A percentile compares a stretch with the other conserved stretches of the same genome.
Conservation (phyloP, 306 rosid genomes). For the Hylodesmum podocarpum region DNA sequence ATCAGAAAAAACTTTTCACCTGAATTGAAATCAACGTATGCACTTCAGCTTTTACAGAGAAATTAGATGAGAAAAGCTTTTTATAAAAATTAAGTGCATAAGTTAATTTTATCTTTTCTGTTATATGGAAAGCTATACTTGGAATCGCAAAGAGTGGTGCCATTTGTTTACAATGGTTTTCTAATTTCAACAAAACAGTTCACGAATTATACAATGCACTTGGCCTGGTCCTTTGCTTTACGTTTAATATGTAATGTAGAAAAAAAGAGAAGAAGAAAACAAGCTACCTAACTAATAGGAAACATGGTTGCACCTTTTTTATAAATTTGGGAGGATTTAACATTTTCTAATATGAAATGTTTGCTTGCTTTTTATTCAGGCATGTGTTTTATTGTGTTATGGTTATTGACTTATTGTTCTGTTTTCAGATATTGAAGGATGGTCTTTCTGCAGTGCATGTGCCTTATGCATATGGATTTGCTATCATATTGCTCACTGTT, state of each 20-base stretch:
- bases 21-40: neutral
- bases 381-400: conserved; percentile 9
- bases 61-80: too few relatives aligned
- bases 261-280: neutral
- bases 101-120: neutral
- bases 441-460: conserved; percentile 80
- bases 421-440: conserved; percentile 74
- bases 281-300: neutral
- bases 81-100: too few relatives aligned
- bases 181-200: neutral
- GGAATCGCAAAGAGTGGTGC: neutral
- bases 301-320: neutral
- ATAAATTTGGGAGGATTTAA: neutral
- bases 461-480: conserved; percentile 93
- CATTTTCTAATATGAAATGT: neutral
- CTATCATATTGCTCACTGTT: conserved; percentile 87
- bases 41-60: neutral
- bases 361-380: neutral
- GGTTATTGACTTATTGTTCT: neutral
- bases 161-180: neutral
- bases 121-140: neutral
- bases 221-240: neutral
- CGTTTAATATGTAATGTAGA: neutral
- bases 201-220: neutral
- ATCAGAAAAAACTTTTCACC: neutral